phyloP scores from a whole-genome alignment of 179 eudicot genomes.

The Corrigiola litoralis region DNA sequence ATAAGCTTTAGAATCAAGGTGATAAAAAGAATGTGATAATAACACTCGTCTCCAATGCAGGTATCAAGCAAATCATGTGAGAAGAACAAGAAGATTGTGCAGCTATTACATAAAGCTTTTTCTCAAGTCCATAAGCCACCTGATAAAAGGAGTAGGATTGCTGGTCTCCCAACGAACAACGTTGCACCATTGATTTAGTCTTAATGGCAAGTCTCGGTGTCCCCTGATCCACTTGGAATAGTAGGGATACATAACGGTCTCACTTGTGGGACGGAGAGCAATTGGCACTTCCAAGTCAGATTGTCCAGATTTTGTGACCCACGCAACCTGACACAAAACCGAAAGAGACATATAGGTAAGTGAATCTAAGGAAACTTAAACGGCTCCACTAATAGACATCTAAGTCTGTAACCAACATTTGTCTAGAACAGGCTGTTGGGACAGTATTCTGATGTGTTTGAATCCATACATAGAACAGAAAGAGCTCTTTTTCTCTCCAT shows the following conservation, averaged over 20 bases:
- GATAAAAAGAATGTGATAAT: neutral
- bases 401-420: too few species aligned
- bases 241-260: constrained; percentile 97
- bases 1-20: neutral
- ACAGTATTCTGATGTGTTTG: too few species aligned
- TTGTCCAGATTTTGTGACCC: constrained; percentile 92
- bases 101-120: too few species aligned
- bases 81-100: too few species aligned
- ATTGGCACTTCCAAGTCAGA: constrained; percentile 84
- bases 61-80: too few species aligned
- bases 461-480: too few species aligned
- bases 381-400: neutral
- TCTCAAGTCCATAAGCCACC: constrained; percentile 47
- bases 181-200: constrained; percentile 94
- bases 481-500: neutral
- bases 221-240: constrained; percentile 97
- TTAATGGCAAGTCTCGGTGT: constrained; percentile 89
- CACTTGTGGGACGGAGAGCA: constrained; percentile 99
- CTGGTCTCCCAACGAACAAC: constrained; percentile 99
- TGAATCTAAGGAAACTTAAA: neutral
- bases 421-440: too few species aligned
- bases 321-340: constrained; percentile 63
- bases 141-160: constrained; percentile 91
- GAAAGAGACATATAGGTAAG: neutral
- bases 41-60: too few species aligned